Base-by-base conservation (phyloP, 1,139 yeast species). In the Tardiomyces digboiensis region DNA sequence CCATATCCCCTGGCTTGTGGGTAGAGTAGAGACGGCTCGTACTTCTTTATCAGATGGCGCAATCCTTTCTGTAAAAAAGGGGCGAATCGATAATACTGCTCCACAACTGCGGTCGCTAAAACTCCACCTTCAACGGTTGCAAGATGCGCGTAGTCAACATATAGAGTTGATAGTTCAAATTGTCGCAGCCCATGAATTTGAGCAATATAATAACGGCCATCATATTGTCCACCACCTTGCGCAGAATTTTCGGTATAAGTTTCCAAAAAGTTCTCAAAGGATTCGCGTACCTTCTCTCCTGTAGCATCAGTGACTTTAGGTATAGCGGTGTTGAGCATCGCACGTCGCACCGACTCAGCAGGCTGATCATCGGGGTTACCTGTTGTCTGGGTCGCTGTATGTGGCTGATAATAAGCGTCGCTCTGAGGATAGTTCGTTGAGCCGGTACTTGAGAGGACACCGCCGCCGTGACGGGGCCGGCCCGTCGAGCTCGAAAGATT, bases 221-320 rank as follows among this genome's bases (percentile, higher is more conserved):
- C 66, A 21, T 62, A 60, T 19, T 60, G 62, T 13, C 67, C 61
- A 29, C 55, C 55, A 7, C 51, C 51, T 8, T 26, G 33, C 16
- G 54, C 53, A 13, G 47, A 49, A n/a, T 54, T 46, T 29, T 49
- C 49, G 8, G 64, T 66, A 56, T 71, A 86, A 39, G 78, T 82
- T 60, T 82, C 86, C 49, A 91, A 66, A 60, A 91, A 91, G 53
- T 75, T 78, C 61, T 88, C 96, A 61, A 91, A 91, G 22, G 93
- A 80, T 61, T 88, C 95, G 44, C 93, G 75, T 14, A 91, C 97
- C 55, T 87, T 86, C 60, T 89, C 97, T 49, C 96, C 97, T 5
- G 96, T 88, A 38, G 82, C 78, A 68, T 91, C 98, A 19, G 78
- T 78, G 23, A 91, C 96, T 61, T 84, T 86, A 33, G 95, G 89